Evolutionary conservation across 257 asterid genomes (phyloP).

Genomic region (Solanum rostratum): DNA sequence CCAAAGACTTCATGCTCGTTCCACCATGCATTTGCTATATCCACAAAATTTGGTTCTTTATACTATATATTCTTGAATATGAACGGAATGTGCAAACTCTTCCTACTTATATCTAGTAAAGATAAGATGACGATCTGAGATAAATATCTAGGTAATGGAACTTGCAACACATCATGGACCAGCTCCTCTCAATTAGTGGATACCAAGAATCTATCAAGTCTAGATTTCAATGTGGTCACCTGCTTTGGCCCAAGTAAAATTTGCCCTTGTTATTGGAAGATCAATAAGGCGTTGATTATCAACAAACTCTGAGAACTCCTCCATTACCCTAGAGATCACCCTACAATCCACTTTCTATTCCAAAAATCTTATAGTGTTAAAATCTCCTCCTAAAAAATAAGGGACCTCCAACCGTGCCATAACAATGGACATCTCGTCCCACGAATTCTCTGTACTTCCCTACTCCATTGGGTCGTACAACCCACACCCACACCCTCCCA

Average conservation of each 20-base stretch:
- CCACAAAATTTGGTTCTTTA: not conserved
- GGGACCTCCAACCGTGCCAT: not conserved
- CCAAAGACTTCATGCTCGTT: not conserved
- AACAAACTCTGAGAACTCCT: not conserved
- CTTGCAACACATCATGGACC: not conserved
- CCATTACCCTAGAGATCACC: not conserved
- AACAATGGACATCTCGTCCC: not conserved
- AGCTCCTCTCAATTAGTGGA: not conserved
- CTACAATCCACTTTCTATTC: not conserved
- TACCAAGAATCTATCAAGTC: not conserved
- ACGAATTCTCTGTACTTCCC: not conserved
- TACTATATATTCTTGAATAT: not conserved
- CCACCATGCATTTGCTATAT: not conserved
- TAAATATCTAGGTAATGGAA: not conserved
- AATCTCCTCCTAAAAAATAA: not conserved
- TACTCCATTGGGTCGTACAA: not conserved
- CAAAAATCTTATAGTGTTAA: not conserved
- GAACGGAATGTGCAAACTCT: not conserved
- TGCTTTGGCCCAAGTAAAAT: not conserved
- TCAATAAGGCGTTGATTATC: not conserved
- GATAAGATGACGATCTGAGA: not conserved
- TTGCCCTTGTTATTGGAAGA: not conserved
- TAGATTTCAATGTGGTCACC: not conserved
- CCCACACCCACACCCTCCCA: not conserved
- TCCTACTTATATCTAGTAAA: not conserved